Evolutionary conservation across 1,284 basidiomycete genomes (phyloP), one percentile per base, ranked within the genome.

Genomic region (Ceratobasidium sp.): DNA sequence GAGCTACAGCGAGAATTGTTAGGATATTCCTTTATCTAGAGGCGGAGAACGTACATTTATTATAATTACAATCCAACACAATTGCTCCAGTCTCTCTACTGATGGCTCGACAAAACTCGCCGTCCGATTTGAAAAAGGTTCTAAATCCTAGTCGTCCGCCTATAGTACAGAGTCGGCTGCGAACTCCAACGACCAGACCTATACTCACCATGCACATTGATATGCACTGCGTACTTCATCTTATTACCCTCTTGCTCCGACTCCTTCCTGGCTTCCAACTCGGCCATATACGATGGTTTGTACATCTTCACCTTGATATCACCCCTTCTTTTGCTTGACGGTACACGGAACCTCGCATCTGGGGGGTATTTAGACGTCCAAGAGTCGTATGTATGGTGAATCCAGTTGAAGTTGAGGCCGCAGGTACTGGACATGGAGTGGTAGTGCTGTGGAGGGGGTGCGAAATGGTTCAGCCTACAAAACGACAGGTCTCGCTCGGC

Each of bases 141-240:
- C 30, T 39, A 41, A 58, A 18, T 10, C 43, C 53, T 16, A 69
- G 53, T 12, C 53, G 34, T 2, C 48, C 43, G 18, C 65, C 65
- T 67, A n/a, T n/a, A n/a, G 34, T n/a, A n/a, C n/a, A 26, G 21
- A n/a, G 9, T 12, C 34, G n/a, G 26, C 67, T 69, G 46, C 41
- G 55, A 6, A 12, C 21, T 10, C n/a, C n/a, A 14, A 30, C 26
- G 32, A 30, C 1, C 32, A 18, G 5, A 1, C 1, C 28, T 1
- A 3, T 14, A 34, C 53, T 50, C 39, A 53, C 72, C 72, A 43
- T 73, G 72, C 8, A 61, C 14, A 28, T 73, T 73, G 50, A 73
- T 71, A 45, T 73, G 67, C 32, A 71, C 67, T 12, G 72, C 57
- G 28, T 60, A 46, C 46, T 39, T 60, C 12, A n/a, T n/a, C 28